phyloP scores from a whole-genome alignment of 768 basidiomycete species.

The Pluteus cervinus region DNA sequence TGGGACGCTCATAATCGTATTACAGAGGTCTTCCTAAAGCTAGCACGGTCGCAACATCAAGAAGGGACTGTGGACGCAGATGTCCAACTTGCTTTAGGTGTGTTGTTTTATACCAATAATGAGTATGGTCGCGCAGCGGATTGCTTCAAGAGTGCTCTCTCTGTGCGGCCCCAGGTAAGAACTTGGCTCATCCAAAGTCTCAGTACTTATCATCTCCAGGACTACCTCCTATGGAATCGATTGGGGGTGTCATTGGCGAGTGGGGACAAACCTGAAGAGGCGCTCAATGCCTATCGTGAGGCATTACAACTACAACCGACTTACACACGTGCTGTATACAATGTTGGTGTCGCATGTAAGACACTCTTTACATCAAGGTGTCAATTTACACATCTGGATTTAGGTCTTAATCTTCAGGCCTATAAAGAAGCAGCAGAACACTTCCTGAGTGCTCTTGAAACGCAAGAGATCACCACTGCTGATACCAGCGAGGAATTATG shows the following conservation, averaged over 20 bases:
- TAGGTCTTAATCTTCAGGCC: slow-evolving; percentile 94
- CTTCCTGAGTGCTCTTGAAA: slow-evolving; percentile 75
- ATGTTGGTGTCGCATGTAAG: slow-evolving; percentile 96
- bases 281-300: slow-evolving; percentile 82
- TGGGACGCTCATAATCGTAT: slow-evolving; percentile 83
- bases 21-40: slow-evolving; percentile 74
- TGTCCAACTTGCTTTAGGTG: slow-evolving; percentile 89
- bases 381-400: slow-evolving; percentile 6
- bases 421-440: slow-evolving; percentile 96
- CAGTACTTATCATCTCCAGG: too few relatives aligned
- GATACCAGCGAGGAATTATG: slow-evolving; percentile 83
- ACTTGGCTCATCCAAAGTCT: background rate
- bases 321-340: slow-evolving; percentile 96
- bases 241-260: slow-evolving; percentile 93
- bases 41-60: slow-evolving; percentile 77
- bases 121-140: slow-evolving; percentile 89
- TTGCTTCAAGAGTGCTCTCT: slow-evolving; percentile 88
- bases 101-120: slow-evolving; percentile 83
- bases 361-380: slow-evolving; percentile 13
- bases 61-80: slow-evolving; percentile 76
- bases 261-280: slow-evolving; percentile 90
- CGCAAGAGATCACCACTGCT: slow-evolving; percentile 66
- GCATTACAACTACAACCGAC: slow-evolving; percentile 89
- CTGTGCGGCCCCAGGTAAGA: slow-evolving; percentile 58
- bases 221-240: slow-evolving; percentile 95